Evolutionary conservation across 108 stramenopile genomes (phyloP).

Genomic region (Ochromonas danica): DNA sequence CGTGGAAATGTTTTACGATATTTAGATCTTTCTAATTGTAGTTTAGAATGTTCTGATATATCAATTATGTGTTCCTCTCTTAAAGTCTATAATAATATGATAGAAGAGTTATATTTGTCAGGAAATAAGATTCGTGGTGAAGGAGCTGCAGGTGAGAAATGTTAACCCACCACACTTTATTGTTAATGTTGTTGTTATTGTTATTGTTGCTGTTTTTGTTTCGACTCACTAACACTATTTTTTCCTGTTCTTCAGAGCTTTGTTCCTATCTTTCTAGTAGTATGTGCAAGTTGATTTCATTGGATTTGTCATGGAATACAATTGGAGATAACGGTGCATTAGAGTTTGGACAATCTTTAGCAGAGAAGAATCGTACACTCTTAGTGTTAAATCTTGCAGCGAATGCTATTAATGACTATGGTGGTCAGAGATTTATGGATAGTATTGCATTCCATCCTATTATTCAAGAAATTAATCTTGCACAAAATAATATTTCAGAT

Average conservation of each 20-base stretch:
- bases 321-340: neutral
- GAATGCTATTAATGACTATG: conserved; percentile 2
- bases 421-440: conserved; percentile 7
- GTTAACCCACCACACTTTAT: neutral
- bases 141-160: neutral
- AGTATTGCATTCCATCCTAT: neutral
- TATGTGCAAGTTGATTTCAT: neutral
- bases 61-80: neutral
- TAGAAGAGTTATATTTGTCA: conserved; percentile 20
- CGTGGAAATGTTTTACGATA: neutral
- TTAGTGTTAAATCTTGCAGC: conserved; percentile 3
- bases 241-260: neutral
- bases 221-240: neutral
- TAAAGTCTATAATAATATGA: neutral
- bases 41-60: neutral
- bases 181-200: neutral
- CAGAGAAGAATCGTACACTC: conserved; percentile 1
- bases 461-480: neutral
- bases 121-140: conserved; percentile 5
- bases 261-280: neutral
- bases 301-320: conserved; percentile 34
- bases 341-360: neutral
- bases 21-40: conserved; percentile 11
- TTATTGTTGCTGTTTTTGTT: neutral
- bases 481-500: conserved; percentile 1